Base-by-base conservation (phyloP, 78 protist species). In the Dictyostelium brefeldianum region DNA sequence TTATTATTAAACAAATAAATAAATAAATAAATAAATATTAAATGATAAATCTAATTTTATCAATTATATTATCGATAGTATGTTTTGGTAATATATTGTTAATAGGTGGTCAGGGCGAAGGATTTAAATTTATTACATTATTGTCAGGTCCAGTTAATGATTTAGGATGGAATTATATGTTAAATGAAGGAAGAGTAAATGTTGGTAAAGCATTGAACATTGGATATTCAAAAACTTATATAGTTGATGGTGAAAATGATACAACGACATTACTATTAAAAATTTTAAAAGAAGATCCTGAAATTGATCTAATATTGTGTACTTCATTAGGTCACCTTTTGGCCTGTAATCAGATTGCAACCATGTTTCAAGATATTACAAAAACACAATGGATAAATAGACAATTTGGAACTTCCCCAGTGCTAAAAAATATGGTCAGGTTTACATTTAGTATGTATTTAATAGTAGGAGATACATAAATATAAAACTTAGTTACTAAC, bases 91-190 rank as follows among this genome's bases (percentile, higher is more conserved):
- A 36, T 36, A 36, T 36, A 36, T 36, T 36, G 43, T 36, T 36
- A 36, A 36, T 36, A 3, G 43, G 2, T 3, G 43, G 43, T 36
- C 43, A 36, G 2, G 43, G 43, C 2, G 43, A 62, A 62, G 36
- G 22, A 62, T 62, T 62, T 62, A 62, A 62, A 62, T 25, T 62
- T 29, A 11, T 62, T 11, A 62, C 70, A 62, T 62, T 67, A 36
- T 11, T 25, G 18, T 27, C 75, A 29, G 75, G 43, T 5, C 22
- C 29, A 17, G 41, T 67, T 31, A 18, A 25, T 46, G 93, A 87
- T 77, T 47, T 85, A 22, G 92, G 92, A 6, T 85, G 25, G 27
- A 85, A 85, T 75, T 57, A 29, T 47, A 67, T 67, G 74, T 54
- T 71, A 5, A 85, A 85, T 47, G 27, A 57, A 14, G 92, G 64